Conservation (phyloP, 1,284 basidiomycete genomes). For the Trametes hirsuta region DNA sequence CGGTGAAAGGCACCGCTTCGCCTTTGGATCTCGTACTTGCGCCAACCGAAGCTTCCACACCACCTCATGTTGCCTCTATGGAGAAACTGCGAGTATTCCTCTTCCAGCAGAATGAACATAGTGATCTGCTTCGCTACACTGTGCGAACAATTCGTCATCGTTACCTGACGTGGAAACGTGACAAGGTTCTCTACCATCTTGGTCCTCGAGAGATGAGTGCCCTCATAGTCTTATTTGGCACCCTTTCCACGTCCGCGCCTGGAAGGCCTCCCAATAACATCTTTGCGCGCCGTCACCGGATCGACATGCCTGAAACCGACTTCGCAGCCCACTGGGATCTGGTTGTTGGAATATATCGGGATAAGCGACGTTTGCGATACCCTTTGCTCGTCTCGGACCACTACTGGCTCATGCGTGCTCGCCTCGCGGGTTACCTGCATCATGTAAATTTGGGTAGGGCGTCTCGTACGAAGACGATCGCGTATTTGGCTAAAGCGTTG, state of each 20-base stretch:
- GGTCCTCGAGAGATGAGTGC: constrained; percentile 36
- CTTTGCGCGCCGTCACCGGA: constrained; percentile 32
- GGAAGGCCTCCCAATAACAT: constrained; percentile 14
- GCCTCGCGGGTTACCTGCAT: constrained; percentile 28
- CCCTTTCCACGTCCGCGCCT: constrained; percentile 39
- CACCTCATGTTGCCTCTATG: constrained; percentile 20
- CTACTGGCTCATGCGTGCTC: constrained; percentile 47
- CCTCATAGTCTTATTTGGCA: constrained; percentile 48
- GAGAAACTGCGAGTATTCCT: constrained; percentile 33
- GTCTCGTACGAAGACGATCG: not conserved
- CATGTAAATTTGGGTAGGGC: not conserved
- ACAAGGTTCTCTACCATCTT: constrained; percentile 27
- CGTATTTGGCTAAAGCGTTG: not conserved
- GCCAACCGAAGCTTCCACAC: not conserved
- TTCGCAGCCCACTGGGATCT: constrained; percentile 41
- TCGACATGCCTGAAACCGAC: constrained; percentile 22
- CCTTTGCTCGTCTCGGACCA: constrained; percentile 38
- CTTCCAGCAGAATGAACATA: constrained; percentile 16
- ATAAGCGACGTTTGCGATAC: constrained; percentile 35
- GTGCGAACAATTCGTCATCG: constrained; percentile 38
- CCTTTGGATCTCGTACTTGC: not conserved
- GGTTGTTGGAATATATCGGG: constrained; percentile 27
- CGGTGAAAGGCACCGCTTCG: not conserved
- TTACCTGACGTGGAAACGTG: constrained; percentile 33
- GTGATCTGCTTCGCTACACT: constrained; percentile 19